Percentiles rank a stretch among this genome's conserved stretches.
Evolutionary conservation across 352 stramenopile species (phyloP).

Genomic region (Globisporangium uncinulatum): DNA sequence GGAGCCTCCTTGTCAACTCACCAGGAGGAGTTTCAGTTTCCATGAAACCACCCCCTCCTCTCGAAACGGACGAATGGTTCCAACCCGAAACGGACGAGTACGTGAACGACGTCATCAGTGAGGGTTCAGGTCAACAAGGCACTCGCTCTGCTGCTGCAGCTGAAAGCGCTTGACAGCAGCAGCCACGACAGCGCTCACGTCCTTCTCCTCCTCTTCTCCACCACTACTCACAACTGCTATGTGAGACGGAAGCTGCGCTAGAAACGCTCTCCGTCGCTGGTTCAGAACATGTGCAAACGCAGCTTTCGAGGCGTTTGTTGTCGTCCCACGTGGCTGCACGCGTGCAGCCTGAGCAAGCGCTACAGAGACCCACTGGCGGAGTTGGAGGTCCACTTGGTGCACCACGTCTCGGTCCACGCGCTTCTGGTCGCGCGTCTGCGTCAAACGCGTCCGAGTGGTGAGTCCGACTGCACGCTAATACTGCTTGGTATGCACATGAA

Average conservation of each 20-base stretch:
- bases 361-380: conserved; percentile 51
- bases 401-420: conserved; percentile 24
- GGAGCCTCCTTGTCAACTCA: too few species aligned
- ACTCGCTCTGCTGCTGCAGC: not conserved
- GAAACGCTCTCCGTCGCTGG: conserved; percentile 28
- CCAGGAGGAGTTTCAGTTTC: too few species aligned
- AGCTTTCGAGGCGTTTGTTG: conserved; percentile 4
- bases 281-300: conserved; percentile 33
- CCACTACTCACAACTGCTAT: too few species aligned
- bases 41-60: too few species aligned
- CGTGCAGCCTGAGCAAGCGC: conserved; percentile 13
- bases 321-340: not conserved
- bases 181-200: not conserved
- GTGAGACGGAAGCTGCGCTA: conserved; percentile 26
- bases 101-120: not conserved
- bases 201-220: not conserved
- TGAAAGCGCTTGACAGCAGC: conserved; percentile 7
- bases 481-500: not conserved
- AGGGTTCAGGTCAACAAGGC: not conserved
- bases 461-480: too few species aligned
- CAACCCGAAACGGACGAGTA: too few species aligned
- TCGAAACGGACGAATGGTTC: too few species aligned
- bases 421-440: conserved; percentile 27
- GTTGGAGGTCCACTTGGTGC: conserved; percentile 50
- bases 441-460: not conserved